Evolutionary conservation across 495 filamentous ascomycete genomes (phyloP), one percentile per base, ranked within the genome.

Genomic region (Aspergillus coremiiformis): DNA sequence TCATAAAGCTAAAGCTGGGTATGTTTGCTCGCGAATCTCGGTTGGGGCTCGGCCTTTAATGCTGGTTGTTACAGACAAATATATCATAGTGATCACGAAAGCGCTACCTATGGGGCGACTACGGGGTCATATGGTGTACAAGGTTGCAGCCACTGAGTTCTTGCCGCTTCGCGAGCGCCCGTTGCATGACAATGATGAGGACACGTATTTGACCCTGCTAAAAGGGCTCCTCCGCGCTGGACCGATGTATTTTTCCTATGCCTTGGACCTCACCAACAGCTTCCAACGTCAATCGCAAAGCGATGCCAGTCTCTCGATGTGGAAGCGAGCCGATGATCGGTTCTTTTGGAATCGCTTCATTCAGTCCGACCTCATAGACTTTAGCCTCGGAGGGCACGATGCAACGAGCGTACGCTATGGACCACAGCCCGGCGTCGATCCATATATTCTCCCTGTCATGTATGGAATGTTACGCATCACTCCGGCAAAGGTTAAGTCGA

Each of bases 261-360:
- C 90, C 15, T 76, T 93, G 61, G 93, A 98, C 62, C 73, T 98
- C 55, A 98, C 93, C 43, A 96, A 92, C 72, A 88, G 78, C 66
- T 94, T 96, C 70, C 93, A 98, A 69, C 79, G 94, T 45, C 93
- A 97, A 68, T 79, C 89, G 1, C 80, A 89, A 49, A 71, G 77
- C 20, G 80, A 95, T 56, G 59, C 70, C 19, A 75, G 76, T 27
- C 72, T 76, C 46, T 91, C 93, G 10, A 73, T 97, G 48, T 98
- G 93, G 93, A 83, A 86, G 69, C 74, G 90, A 52, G 87, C 94
- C 47, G 93, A 98, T 69, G 91, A 98, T 59, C 84, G 93, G 47
- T 97, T 98, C 74, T 98, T 96, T 76, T 98, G 92, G 92, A 98
- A 98, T 66, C 82, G 84, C 47, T 94, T 95, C 62, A 74, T 97